These are phyloP conservation scores for Nothophytophthora sp. DNA, from an alignment of 352 stramenopile species.

Conservation along the genomic window DNA sequence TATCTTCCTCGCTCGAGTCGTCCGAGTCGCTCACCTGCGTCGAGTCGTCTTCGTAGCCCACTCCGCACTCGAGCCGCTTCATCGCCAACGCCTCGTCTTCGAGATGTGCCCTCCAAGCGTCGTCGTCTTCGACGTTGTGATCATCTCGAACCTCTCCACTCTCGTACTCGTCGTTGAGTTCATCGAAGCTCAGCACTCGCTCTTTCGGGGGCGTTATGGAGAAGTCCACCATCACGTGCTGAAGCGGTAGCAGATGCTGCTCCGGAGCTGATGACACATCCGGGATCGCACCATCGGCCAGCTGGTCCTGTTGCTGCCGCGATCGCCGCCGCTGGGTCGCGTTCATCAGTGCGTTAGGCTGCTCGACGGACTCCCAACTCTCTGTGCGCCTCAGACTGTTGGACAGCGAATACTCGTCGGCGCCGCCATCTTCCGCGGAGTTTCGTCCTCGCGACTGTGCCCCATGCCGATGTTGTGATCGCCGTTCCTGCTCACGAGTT, in stretches of 20 bases:
- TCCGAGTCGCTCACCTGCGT: conserved; percentile 85
- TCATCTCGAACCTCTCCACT: background rate
- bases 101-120: conserved; percentile 31
- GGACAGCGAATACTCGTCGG: conserved; percentile 4
- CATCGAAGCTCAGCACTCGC: conserved; percentile 30
- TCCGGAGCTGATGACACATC: conserved; percentile 12
- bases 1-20: conserved; percentile 74
- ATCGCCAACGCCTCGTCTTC: conserved; percentile 48
- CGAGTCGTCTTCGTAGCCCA: conserved; percentile 77
- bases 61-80: conserved; percentile 74
- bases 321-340: conserved; percentile 5
- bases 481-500: conserved; percentile 5
- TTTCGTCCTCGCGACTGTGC: background rate
- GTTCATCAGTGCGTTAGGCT: background rate
- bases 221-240: conserved; percentile 56
- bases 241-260: conserved; percentile 9
- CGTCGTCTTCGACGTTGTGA: background rate
- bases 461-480: conserved; percentile 1
- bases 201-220: conserved; percentile 38
- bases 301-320: background rate
- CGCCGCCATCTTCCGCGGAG: background rate
- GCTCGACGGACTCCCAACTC: background rate
- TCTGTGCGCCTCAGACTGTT: conserved; percentile 5
- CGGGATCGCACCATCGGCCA: background rate
- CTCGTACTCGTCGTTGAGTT: background rate